A percentile compares a stretch with the other conserved stretches of the same genome.
phyloP scores from a whole-genome alignment of 306 rosid genomes.

The Acacia acuminata region DNA sequence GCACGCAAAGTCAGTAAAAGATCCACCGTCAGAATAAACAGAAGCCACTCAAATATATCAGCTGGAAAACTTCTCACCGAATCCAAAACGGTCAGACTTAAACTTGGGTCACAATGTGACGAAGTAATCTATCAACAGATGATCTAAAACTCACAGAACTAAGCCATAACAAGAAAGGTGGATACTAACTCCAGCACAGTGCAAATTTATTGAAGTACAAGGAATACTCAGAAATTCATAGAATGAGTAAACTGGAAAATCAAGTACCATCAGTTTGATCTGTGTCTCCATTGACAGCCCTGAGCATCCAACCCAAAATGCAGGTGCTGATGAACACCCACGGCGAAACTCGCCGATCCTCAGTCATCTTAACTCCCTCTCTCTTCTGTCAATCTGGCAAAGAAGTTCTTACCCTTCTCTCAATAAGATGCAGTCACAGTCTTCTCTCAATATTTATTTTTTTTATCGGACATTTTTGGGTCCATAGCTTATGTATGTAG shows the following conservation, averaged over 20 bases:
- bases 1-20: background rate
- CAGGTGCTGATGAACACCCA: constrained; percentile 59
- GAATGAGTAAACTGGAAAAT: constrained; percentile 1
- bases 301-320: constrained; percentile 54
- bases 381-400: constrained; percentile 18
- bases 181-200: constrained; percentile 33
- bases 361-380: constrained; percentile 45
- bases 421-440: constrained; percentile 13
- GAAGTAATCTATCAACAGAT: constrained; percentile 10
- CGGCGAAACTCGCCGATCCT: constrained; percentile 54
- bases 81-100: background rate
- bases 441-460: constrained; percentile 10
- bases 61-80: constrained; percentile 16
- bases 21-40: constrained; percentile 17
- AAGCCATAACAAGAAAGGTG: constrained; percentile 9
- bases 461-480: constrained; percentile 24
- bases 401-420: constrained; percentile 30
- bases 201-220: constrained; percentile 20
- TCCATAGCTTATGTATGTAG: constrained; percentile 32
- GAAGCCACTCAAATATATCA: too few relatives aligned
- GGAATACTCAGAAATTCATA: background rate
- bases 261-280: constrained; percentile 80
- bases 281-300: constrained; percentile 67
- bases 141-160: constrained; percentile 14
- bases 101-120: constrained; percentile 21